These are phyloP conservation scores for Medicago lupulina DNA, from an alignment of 306 rosid genomes.

Conservation along the genomic window DNA sequence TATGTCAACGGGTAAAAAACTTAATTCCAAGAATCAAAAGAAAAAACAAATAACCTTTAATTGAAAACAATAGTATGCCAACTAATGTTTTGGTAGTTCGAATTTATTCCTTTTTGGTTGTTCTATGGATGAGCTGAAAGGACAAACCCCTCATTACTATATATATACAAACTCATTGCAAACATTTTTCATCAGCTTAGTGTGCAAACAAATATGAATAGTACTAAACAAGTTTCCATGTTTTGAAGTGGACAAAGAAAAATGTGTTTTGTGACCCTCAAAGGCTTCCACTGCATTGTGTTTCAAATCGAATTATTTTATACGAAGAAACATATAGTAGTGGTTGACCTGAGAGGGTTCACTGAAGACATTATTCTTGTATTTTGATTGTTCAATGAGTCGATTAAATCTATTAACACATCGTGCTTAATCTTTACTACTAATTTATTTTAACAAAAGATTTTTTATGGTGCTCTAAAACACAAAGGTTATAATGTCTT, in stretches of 20 bases:
- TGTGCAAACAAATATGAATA: not conserved
- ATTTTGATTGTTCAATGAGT: not conserved
- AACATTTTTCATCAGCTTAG: constrained; percentile 12
- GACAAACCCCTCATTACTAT: not conserved
- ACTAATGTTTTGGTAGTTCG: too few species aligned
- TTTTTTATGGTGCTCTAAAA: too few species aligned
- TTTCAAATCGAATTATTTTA: constrained; percentile 3
- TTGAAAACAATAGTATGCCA: too few species aligned
- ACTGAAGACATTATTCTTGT: constrained; percentile 19
- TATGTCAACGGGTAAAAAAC: not conserved
- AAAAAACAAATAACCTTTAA: too few species aligned
- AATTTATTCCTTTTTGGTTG: not conserved
- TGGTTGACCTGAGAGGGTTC: constrained; percentile 6
- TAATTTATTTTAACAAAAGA: too few species aligned
- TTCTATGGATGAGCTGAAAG: not conserved
- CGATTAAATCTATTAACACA: too few species aligned
- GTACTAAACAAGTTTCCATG: not conserved
- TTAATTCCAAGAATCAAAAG: constrained; percentile 12
- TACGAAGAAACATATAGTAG: constrained; percentile 18
- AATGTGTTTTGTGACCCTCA: constrained; percentile 34
- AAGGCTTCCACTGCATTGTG: constrained; percentile 30
- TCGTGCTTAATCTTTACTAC: too few species aligned
- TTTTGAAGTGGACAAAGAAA: not conserved
- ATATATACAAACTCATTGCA: not conserved
- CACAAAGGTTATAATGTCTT: too few species aligned